Conservation (phyloP, 257 asterid genomes). For the Verbena officinalis region DNA sequence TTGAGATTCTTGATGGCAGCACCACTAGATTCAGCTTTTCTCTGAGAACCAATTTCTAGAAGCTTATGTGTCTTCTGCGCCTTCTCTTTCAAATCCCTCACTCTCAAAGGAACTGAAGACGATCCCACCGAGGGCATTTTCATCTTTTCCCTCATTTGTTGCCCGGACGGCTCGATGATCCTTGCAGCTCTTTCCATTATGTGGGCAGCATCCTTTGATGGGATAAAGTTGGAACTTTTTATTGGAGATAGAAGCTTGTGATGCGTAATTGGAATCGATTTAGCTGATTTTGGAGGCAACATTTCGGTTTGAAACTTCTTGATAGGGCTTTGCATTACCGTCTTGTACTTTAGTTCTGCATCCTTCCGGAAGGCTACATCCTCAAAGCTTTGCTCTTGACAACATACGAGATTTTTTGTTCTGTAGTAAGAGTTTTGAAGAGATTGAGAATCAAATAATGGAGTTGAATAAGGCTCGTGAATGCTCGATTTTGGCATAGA, state of each 20-base stretch:
- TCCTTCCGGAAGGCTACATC: conserved; percentile 35
- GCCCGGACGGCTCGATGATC: conserved; percentile 60
- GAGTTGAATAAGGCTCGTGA: conserved; percentile 55
- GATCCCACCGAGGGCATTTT: conserved; percentile 58
- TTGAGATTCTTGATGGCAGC: conserved; percentile 36
- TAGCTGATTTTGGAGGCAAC: conserved; percentile 91
- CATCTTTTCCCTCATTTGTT: conserved; percentile 41
- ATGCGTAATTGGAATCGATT: conserved; percentile 79
- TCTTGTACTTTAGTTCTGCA: conserved; percentile 41
- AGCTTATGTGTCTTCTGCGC: conserved; percentile 52
- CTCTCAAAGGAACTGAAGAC: conserved; percentile 64
- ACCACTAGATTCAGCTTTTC: conserved; percentile 46
- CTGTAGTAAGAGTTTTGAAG: conserved; percentile 44
- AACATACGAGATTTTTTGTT: conserved; percentile 31
- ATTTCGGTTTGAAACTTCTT: conserved; percentile 80
- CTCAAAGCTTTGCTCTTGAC: conserved; percentile 44
- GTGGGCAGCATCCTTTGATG: conserved; percentile 70
- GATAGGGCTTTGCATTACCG: conserved; percentile 49
- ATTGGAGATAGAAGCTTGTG: conserved; percentile 89
- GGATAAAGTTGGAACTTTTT: conserved; percentile 53
- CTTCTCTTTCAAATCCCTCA: conserved; percentile 71
- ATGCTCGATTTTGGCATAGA: conserved; percentile 64
- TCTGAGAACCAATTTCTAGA: conserved; percentile 47
- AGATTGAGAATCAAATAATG: conserved; percentile 59
- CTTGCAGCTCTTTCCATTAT: conserved; percentile 95